Percentiles rank a stretch among this genome's conserved stretches.
These are phyloP conservation scores for Angomonas ambiguus DNA, from an alignment of 208 protist species.

Conservation along the genomic window DNA sequence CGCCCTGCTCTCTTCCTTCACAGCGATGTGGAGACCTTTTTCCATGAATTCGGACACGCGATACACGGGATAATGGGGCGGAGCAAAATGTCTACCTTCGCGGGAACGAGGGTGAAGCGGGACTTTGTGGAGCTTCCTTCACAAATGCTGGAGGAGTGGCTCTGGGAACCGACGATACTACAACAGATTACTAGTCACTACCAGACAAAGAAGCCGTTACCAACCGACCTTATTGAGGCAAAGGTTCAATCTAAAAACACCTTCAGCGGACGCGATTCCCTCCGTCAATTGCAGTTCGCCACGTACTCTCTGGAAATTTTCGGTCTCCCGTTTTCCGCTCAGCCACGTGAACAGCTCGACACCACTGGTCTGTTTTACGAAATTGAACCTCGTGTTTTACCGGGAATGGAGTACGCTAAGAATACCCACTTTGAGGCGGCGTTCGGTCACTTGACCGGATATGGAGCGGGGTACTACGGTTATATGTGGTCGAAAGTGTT, in stretches of 20 bases:
- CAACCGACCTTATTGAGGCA: conserved; percentile 58
- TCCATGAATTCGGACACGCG: conserved; percentile 89
- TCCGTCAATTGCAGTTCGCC: conserved; percentile 78
- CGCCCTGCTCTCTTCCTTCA: conserved; percentile 76
- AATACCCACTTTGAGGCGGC: conserved; percentile 71
- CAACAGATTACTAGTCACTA: conserved; percentile 77
- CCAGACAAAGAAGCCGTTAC: conserved; percentile 69
- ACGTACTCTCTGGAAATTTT: conserved; percentile 78
- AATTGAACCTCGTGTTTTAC: conserved; percentile 47
- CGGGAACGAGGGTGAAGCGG: conserved; percentile 69
- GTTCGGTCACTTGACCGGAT: conserved; percentile 81
- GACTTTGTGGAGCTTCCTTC: conserved; percentile 91
- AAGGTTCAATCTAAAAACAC: conserved; percentile 76
- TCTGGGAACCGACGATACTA: conserved; percentile 81
- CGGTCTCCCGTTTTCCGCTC: conserved; percentile 51
- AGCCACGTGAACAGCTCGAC: conserved; percentile 39
- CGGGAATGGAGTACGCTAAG: conserved; percentile 49
- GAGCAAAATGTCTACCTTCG: conserved; percentile 71
- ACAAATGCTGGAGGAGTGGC: conserved; percentile 89
- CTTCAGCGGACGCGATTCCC: conserved; percentile 58
- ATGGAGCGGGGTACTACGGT: conserved; percentile 78
- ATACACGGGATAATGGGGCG: conserved; percentile 79
- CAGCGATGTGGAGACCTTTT: conserved; percentile 84
- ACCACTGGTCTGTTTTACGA: conserved; percentile 52
- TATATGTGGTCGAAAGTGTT: conserved; percentile 90